Conservation (phyloP, 306 rosid genomes). For the Acacia confusa region DNA sequence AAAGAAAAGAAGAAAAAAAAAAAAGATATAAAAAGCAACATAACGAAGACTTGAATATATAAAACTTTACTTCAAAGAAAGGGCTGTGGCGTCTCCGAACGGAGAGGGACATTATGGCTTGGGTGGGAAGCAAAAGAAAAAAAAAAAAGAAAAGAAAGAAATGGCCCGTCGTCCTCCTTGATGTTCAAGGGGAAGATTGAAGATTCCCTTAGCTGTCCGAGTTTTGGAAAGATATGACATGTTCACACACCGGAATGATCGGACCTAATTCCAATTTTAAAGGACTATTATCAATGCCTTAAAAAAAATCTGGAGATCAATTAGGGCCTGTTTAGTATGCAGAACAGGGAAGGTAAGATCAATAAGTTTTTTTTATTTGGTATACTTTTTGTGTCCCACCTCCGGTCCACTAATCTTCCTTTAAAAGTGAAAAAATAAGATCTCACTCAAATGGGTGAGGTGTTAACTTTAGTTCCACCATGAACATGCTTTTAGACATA, state of each 20-base stretch:
- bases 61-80: not conserved
- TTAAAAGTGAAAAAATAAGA: no score
- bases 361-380: no score
- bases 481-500: no score
- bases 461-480: no score
- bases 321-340: no score
- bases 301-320: no score
- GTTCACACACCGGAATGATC: not conserved
- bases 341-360: no score
- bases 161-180: constrained; percentile 50
- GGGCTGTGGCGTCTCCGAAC: not conserved
- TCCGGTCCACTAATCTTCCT: no score
- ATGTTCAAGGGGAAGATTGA: constrained; percentile 47
- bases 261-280: constrained; percentile 11
- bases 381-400: no score
- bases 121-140: not conserved
- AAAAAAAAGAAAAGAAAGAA: not conserved
- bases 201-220: constrained; percentile 38
- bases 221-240: constrained; percentile 30
- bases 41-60: not conserved
- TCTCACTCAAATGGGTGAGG: no score
- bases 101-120: constrained; percentile 8
- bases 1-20: not conserved
- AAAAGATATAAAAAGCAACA: not conserved
- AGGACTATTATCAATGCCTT: not conserved